Percentiles rank a stretch among this genome's conserved stretches.
Evolutionary conservation across 441 rosid genomes (phyloP).

Genomic region (Mallotus repandus): DNA sequence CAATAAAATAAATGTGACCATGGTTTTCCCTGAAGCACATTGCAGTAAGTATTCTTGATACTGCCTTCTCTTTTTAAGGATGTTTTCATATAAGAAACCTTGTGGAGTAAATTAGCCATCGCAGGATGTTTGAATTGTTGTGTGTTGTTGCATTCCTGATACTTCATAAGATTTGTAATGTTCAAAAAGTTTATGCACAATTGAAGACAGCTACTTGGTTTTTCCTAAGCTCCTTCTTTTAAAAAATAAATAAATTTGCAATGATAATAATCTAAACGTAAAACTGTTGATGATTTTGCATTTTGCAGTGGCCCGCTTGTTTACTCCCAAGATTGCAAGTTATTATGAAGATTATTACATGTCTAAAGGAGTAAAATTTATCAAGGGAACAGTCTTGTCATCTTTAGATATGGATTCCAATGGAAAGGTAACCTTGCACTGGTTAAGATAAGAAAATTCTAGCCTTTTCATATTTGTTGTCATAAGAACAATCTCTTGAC

Average conservation of each 20-base stretch:
- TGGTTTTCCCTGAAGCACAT: conserved; percentile 98
- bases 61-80: neutral
- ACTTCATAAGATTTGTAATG: neutral
- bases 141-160: neutral
- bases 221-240: neutral
- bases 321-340: conserved; percentile 82
- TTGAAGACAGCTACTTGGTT: neutral
- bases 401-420: conserved; percentile 72
- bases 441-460: neutral
- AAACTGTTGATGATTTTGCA: neutral
- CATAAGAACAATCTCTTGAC: no score
- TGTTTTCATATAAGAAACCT: neutral
- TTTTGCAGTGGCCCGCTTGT: conserved; percentile 82
- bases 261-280: neutral
- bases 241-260: neutral
- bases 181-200: neutral
- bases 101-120: neutral
- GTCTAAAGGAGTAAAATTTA: conserved; percentile 80
- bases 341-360: conserved; percentile 79
- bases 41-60: conserved; percentile 56
- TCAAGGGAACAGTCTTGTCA: conserved; percentile 86
- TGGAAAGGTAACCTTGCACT: conserved; percentile 49
- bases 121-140: neutral
- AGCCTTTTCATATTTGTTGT: no score
- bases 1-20: conserved; percentile 80